Percentiles rank a stretch among this genome's conserved stretches.
Evolutionary conservation across 192 early-diverging fungal species (phyloP).

Genomic region (Podila minutissima): DNA sequence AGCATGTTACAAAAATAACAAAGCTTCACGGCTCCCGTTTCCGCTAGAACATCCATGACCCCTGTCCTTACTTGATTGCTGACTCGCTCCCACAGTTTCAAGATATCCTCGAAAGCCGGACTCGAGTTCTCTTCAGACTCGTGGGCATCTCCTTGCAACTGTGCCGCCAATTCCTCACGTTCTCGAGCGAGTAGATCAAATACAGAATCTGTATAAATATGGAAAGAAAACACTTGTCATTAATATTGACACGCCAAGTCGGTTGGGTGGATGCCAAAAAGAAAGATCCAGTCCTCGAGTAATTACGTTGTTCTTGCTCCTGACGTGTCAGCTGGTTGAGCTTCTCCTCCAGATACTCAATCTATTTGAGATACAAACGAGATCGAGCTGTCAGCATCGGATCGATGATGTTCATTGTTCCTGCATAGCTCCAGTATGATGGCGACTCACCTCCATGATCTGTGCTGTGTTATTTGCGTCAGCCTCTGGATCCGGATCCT

Average conservation of each 20-base stretch:
- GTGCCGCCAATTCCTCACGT: constrained; percentile 16
- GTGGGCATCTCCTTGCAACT: neutral
- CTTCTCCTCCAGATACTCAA: constrained; percentile 25
- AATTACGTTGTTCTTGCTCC: constrained; percentile 29
- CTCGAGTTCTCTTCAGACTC: constrained; percentile 16
- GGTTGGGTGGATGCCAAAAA: neutral
- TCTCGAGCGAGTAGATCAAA: constrained; percentile 19
- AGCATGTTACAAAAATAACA: neutral
- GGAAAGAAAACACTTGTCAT: neutral
- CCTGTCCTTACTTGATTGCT: constrained; percentile 13
- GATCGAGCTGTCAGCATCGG: neutral
- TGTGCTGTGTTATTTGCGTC: constrained; percentile 6
- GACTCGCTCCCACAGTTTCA: constrained; percentile 17
- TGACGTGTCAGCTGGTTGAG: constrained; percentile 18
- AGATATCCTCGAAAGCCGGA: constrained; percentile 32
- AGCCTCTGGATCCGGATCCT: constrained; percentile 23
- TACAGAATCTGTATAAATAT: neutral
- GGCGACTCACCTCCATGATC: constrained; percentile 17
- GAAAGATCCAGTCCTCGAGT: neutral
- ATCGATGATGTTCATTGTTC: too few relatives aligned
- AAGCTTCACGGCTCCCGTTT: neutral
- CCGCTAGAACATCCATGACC: too few relatives aligned
- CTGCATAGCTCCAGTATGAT: too few relatives aligned
- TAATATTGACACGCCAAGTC: neutral
- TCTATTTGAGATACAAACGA: constrained; percentile 6